Evolutionary conservation across 352 stramenopile genomes (phyloP).

Genomic region (Phytopythium litorale): DNA sequence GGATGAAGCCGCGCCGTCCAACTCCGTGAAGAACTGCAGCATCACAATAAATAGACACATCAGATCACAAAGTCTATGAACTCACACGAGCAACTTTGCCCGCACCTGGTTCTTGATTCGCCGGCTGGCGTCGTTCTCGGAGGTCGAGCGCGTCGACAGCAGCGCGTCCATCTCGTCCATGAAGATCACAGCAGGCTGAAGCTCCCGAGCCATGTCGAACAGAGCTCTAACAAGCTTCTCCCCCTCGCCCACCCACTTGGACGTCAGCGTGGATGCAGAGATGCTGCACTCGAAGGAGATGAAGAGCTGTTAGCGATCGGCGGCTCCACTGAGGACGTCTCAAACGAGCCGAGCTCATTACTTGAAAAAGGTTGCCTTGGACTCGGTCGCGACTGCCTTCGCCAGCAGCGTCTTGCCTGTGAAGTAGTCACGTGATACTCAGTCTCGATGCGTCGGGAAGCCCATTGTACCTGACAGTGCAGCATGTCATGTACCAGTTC

Average conservation of each 20-base stretch:
- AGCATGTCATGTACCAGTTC: conserved; percentile 40
- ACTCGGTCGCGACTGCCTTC: conserved; percentile 79
- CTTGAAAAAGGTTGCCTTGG: conserved; percentile 85
- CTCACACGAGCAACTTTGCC: not conserved
- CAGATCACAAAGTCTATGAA: no score
- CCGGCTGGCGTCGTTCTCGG: conserved; percentile 83
- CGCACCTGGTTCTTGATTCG: conserved; percentile 88
- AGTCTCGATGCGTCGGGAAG: not conserved
- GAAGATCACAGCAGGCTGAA: conserved; percentile 85
- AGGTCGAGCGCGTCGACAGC: conserved; percentile 62
- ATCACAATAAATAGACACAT: not conserved
- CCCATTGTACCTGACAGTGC: not conserved
- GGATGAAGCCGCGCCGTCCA: conserved; percentile 74
- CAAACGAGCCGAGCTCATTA: conserved; percentile 8
- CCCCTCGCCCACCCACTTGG: conserved; percentile 89
- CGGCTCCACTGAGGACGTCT: not conserved
- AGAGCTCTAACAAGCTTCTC: conserved; percentile 95
- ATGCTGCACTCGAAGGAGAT: conserved; percentile 34
- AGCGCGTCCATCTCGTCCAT: conserved; percentile 90
- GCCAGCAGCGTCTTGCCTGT: conserved; percentile 80
- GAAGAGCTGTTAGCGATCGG: not conserved
- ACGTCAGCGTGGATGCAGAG: conserved; percentile 85
- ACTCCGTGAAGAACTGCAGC: conserved; percentile 80
- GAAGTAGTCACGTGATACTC: not conserved
- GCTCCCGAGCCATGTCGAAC: conserved; percentile 88